A percentile compares a stretch with the other conserved stretches of the same genome.
These are phyloP conservation scores for Zhuliangozyma parablackwelliae DNA, from an alignment of 1,139 yeast genomes.

Conservation along the genomic window DNA sequence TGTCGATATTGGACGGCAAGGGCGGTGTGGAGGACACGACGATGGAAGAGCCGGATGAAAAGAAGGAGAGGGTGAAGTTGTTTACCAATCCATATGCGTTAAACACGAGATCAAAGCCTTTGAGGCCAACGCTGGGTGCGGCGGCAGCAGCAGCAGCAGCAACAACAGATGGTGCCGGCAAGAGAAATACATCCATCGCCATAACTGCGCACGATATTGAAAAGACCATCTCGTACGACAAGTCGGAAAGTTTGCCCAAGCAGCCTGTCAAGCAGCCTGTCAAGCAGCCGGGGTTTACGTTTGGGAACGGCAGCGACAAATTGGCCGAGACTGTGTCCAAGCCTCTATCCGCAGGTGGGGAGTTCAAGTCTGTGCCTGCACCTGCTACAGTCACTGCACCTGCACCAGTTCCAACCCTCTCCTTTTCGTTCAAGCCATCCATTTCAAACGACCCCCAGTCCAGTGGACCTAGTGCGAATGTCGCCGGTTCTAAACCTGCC, in stretches of 20 bases:
- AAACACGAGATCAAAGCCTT: constrained; percentile 3
- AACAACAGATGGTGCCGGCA: too few relatives aligned
- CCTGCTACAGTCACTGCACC: background rate
- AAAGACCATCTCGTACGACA: constrained; percentile 33
- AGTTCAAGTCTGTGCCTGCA: background rate
- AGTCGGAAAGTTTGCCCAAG: constrained; percentile 21
- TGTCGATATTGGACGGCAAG: constrained; percentile 54
- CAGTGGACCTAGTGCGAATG: too few relatives aligned
- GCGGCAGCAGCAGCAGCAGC: too few relatives aligned
- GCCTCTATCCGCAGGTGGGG: too few relatives aligned
- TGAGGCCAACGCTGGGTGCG: background rate
- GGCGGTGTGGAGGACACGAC: constrained; percentile 4
- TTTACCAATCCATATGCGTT: constrained; percentile 12
- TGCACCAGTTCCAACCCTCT: background rate
- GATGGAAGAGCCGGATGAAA: background rate
- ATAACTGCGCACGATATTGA: constrained; percentile 36
- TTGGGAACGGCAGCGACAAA: too few relatives aligned
- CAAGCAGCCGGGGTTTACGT: too few relatives aligned
- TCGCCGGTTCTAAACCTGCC: too few relatives aligned
- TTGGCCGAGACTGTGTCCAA: too few relatives aligned
- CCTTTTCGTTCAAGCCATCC: constrained; percentile 1
- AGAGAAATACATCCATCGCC: background rate
- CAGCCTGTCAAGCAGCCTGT: background rate
- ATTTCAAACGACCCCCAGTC: too few relatives aligned
- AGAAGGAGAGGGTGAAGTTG: constrained; percentile 3